Evolutionary conservation across 352 stramenopile genomes (phyloP), one percentile per base, ranked within the genome.

Genomic region (Peronospora belbahrii): DNA sequence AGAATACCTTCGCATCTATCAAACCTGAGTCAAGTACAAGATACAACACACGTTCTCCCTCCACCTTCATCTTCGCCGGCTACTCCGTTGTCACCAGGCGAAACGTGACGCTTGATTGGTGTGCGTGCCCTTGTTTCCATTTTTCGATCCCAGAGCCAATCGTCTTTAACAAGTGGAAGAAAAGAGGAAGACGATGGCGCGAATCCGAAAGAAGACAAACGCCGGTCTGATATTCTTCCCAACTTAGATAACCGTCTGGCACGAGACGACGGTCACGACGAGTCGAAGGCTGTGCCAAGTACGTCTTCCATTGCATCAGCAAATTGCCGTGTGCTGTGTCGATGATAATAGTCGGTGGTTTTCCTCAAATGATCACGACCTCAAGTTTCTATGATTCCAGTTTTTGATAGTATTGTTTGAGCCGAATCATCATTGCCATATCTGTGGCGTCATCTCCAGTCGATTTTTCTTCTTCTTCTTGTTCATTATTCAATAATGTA

Each of bases 221-320:
- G 56, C 2, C 73, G 67, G 1, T 60, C 73, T 0, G 70, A 69
- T 23, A 83, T 74, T 31, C 78, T 63, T 8, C 68, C 74, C 4
- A 88, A 51, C 11, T 76, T 71, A 28, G 79, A 86, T 4, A 85
- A 50, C 2, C 79, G 53, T 10, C 74, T 65, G 8, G 79, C 79
- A 13, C n/a, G n/a, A 80, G 58, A 22, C 73, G 79, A 32, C 73
- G 74, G 14, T 81, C 67, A 43, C 81, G 75, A 37, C 76, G 67
- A 28, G 68, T 24, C 2, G 76, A 90, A 24, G 74, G 65, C 24
- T 81, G 62, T 11, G 79, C 73, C 17, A 90, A 54, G n/a, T 30
- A 83, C 56, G 25, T 77, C 62, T 42, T 90, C 79, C 71, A 90
- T 87, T 2, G 79, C 79, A 31, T 88, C 70, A 18, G 79, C 74